Evolutionary conservation across 768 basidiomycete species (phyloP).

Genomic region (Termitomyces eurrhizus): DNA sequence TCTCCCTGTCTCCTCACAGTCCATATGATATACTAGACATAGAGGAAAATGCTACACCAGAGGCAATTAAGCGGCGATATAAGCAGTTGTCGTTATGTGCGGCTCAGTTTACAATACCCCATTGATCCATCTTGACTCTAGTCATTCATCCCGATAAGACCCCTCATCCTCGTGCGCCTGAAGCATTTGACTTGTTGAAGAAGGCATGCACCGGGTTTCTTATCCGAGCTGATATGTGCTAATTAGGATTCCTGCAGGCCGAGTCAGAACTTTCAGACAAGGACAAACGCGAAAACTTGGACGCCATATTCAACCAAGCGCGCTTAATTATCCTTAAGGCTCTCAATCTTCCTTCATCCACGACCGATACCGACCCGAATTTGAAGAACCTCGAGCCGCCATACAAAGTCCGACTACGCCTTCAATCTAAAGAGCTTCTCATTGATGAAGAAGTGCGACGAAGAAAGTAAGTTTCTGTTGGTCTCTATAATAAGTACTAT

Average conservation of each 20-base stretch:
- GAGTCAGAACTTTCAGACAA: slow-evolving; percentile 81
- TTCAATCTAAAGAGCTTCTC: slow-evolving; percentile 76
- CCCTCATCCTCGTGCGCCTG: too few relatives aligned
- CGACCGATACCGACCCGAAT: slow-evolving; percentile 53
- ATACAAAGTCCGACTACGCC: slow-evolving; percentile 62
- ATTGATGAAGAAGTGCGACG: slow-evolving; percentile 88
- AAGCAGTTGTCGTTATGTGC: slow-evolving; percentile 81
- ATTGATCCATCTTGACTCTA: slow-evolving; percentile 25
- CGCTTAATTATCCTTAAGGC: slow-evolving; percentile 63
- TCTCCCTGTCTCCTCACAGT: too few relatives aligned
- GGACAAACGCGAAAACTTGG: slow-evolving; percentile 75
- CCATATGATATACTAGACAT: slow-evolving; percentile 94
- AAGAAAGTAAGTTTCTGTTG: slow-evolving; percentile 58
- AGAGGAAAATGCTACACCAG: slow-evolving; percentile 60
- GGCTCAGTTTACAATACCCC: slow-evolving; percentile 22
- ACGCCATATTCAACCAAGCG: slow-evolving; percentile 75
- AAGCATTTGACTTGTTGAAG: slow-evolving; percentile 89
- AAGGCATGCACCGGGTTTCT: slow-evolving; percentile 49
- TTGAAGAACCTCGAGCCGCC: slow-evolving; percentile 56
- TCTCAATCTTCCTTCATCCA: slow-evolving; percentile 56
- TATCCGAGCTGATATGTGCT: background rate
- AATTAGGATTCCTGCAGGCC: slow-evolving; percentile 44
- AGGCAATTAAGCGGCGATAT: slow-evolving; percentile 89
- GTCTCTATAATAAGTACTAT: background rate
- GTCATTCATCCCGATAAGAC: slow-evolving; percentile 99